A percentile compares a stretch with the other conserved stretches of the same genome.
These are phyloP conservation scores for Fusarium falciforme DNA, from an alignment of 2,329 filamentous ascomycete genomes.

Conservation along the genomic window DNA sequence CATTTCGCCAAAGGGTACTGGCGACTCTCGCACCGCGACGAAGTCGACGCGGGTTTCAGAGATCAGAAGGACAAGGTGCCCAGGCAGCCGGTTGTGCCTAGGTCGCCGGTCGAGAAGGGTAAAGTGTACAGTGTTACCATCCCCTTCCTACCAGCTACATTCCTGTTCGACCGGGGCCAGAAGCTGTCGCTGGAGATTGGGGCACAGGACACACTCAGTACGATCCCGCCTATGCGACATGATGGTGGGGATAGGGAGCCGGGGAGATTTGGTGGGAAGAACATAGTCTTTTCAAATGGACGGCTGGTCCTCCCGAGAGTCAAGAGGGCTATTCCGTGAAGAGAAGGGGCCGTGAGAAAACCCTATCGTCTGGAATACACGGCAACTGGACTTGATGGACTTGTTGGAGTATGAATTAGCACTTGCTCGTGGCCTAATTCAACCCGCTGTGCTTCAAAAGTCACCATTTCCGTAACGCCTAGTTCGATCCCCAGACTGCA, in stretches of 20 bases:
- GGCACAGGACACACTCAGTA: background rate
- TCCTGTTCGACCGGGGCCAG: slow-evolving; percentile 8
- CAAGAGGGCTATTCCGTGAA: background rate
- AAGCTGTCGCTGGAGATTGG: background rate
- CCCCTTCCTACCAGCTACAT: slow-evolving; percentile 3
- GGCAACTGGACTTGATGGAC: background rate
- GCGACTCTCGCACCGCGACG: slow-evolving; percentile 13
- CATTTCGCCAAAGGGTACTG: background rate
- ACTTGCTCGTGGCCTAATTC: background rate
- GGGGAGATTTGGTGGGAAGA: slow-evolving; percentile 5
- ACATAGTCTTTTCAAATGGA: slow-evolving; percentile 2
- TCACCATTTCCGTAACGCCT: background rate
- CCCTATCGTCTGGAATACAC: background rate
- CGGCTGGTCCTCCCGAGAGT: slow-evolving; percentile 1
- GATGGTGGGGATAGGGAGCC: slow-evolving; percentile 8
- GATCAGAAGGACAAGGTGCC: background rate
- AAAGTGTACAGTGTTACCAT: background rate
- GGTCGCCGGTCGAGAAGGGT: background rate
- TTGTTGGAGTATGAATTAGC: background rate
- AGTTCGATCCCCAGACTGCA: background rate
- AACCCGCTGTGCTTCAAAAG: background rate
- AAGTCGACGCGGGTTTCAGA: background rate
- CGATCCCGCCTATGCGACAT: slow-evolving; percentile 5
- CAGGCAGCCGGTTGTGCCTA: background rate
- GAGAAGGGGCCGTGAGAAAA: background rate